phyloP scores from a whole-genome alignment of 2,329 filamentous ascomycete species.

The Colletotrichum godetiae region DNA sequence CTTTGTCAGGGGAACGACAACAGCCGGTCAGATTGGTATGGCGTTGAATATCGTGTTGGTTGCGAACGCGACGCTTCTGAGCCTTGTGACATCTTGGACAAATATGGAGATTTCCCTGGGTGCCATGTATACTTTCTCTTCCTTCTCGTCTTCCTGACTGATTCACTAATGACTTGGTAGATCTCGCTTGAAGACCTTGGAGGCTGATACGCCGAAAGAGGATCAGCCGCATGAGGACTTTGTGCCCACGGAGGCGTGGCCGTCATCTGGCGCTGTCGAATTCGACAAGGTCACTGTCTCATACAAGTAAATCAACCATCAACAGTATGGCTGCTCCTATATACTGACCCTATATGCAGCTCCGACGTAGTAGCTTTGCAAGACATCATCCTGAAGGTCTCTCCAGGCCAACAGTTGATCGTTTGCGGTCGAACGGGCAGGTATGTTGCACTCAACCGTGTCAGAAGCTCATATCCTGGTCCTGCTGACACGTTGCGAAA shows the following conservation, averaged over 20 bases:
- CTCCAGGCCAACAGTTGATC: constrained; percentile 15
- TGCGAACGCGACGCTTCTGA: constrained; percentile 44
- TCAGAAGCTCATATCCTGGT: background rate
- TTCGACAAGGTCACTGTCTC: constrained; percentile 45
- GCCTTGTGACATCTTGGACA: constrained; percentile 45
- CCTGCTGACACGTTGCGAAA: background rate
- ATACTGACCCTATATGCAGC: background rate
- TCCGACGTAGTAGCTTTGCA: background rate
- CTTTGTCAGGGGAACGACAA: constrained; percentile 22
- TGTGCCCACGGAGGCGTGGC: constrained; percentile 45
- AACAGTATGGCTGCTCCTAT: background rate
- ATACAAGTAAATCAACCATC: constrained; percentile 39
- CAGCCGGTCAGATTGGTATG: constrained; percentile 34
- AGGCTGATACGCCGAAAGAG: constrained; percentile 41
- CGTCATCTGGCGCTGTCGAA: constrained; percentile 44
- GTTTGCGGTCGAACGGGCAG: constrained; percentile 23
- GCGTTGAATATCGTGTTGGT: constrained; percentile 41
- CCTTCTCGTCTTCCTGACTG: background rate
- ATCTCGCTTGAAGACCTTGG: constrained; percentile 43
- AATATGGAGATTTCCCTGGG: constrained; percentile 44
- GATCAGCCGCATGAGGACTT: constrained; percentile 38
- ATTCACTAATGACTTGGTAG: background rate
- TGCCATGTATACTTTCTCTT: constrained; percentile 35
- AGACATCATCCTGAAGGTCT: background rate
- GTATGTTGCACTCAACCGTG: background rate